Evolutionary conservation across 2,329 filamentous ascomycete species (phyloP).

Genomic region (Verticillium zaregamsianum): DNA sequence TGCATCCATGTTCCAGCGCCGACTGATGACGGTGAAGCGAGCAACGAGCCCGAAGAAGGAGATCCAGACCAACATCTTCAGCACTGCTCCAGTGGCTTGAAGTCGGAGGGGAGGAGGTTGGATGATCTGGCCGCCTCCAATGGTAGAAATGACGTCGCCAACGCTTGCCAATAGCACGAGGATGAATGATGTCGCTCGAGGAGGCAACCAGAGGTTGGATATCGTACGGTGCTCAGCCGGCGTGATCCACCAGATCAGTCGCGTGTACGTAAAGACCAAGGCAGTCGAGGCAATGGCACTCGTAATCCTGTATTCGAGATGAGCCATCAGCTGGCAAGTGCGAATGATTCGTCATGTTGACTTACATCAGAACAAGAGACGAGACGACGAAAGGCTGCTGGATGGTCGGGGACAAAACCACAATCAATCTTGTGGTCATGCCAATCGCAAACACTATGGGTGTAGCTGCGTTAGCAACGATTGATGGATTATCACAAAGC

Average conservation of each 20-base stretch:
- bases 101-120: slow-evolving; percentile 3
- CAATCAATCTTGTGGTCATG: background rate
- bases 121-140: slow-evolving; percentile 6
- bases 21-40: slow-evolving; percentile 5
- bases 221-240: slow-evolving; percentile 3
- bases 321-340: background rate
- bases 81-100: slow-evolving; percentile 1
- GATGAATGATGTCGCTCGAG: slow-evolving; percentile 3
- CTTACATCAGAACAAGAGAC: background rate
- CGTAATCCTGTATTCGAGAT: background rate
- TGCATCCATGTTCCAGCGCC: slow-evolving; percentile 6
- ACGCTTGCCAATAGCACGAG: slow-evolving; percentile 3
- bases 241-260: slow-evolving; percentile 11
- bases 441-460: background rate
- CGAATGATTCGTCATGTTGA: background rate
- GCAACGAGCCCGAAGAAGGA: slow-evolving; percentile 2
- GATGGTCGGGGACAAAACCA: background rate
- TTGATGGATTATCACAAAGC: background rate
- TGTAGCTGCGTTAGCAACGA: background rate
- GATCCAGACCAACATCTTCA: slow-evolving; percentile 8
- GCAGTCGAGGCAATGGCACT: background rate
- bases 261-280: slow-evolving; percentile 11
- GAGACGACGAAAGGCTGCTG: background rate
- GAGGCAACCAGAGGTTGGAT: slow-evolving; percentile 8
- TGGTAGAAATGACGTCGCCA: slow-evolving; percentile 3